Percentiles rank a stretch among this genome's conserved stretches.
Conservation (phyloP, 2,329 filamentous ascomycete genomes). For the Ceratocystis lukuohia region DNA sequence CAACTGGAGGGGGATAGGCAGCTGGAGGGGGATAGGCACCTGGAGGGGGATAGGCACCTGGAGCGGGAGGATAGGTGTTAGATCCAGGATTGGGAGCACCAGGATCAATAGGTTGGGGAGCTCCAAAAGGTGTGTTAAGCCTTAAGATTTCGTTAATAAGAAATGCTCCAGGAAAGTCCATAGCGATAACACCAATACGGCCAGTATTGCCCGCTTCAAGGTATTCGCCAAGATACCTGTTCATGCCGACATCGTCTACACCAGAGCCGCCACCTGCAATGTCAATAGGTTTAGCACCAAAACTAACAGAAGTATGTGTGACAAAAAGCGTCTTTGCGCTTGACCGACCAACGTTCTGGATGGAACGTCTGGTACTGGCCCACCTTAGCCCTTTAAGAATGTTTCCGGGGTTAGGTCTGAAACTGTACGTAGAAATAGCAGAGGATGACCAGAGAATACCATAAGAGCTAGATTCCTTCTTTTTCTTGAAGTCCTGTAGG, state of each 20-base stretch:
- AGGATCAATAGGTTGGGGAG: too few relatives aligned
- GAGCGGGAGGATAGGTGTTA: too few relatives aligned
- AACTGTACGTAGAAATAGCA: slow-evolving; percentile 22
- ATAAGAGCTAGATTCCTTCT: slow-evolving; percentile 23
- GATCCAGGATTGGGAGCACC: too few relatives aligned
- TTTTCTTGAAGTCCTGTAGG: slow-evolving; percentile 31
- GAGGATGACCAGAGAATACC: slow-evolving; percentile 25
- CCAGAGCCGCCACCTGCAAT: slow-evolving; percentile 32
- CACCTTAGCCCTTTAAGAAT: slow-evolving; percentile 25
- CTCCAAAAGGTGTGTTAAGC: slow-evolving; percentile 25
- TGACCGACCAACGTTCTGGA: too few relatives aligned
- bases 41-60: too few relatives aligned
- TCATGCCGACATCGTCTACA: slow-evolving; percentile 29
- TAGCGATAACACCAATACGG: slow-evolving; percentile 34
- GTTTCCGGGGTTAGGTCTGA: slow-evolving; percentile 35
- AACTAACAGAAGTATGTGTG: not conserved
- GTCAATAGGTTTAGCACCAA: slow-evolving; percentile 29
- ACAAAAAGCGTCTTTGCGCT: slow-evolving; percentile 24
- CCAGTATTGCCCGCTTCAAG: too few relatives aligned
- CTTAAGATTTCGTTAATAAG: slow-evolving; percentile 32
- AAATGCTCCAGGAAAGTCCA: slow-evolving; percentile 35
- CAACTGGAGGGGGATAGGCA: too few relatives aligned
- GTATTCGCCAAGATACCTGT: slow-evolving; percentile 33
- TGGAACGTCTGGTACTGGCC: too few relatives aligned
- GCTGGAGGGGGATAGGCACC: too few relatives aligned